Conservation (phyloP, 2,329 filamentous ascomycete genomes). For the Arachnomyces sp. region DNA sequence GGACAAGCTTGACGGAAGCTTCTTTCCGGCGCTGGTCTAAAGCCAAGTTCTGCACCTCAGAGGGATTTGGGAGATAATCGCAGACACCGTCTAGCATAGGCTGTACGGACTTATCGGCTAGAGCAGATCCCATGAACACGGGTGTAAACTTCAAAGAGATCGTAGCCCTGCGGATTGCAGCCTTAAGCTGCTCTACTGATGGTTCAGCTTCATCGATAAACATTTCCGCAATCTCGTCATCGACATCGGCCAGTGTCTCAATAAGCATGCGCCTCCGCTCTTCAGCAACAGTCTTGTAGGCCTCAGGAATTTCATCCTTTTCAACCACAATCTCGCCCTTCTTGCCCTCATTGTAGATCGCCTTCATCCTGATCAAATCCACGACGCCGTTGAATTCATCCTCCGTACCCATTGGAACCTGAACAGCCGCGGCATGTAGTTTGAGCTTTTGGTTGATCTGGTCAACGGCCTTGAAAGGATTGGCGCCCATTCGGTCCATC, state of each 20-base stretch:
- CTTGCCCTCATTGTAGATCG: slow-evolving; percentile 83
- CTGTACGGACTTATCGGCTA: slow-evolving; percentile 91
- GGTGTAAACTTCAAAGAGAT: slow-evolving; percentile 83
- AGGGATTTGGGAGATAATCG: slow-evolving; percentile 89
- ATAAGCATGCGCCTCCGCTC: slow-evolving; percentile 81
- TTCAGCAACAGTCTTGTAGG: slow-evolving; percentile 65
- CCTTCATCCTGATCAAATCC: slow-evolving; percentile 84
- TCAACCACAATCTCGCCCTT: slow-evolving; percentile 70
- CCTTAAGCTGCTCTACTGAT: slow-evolving; percentile 75
- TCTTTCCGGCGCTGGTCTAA: slow-evolving; percentile 76
- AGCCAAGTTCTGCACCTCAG: slow-evolving; percentile 80
- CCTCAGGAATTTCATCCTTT: slow-evolving; percentile 74
- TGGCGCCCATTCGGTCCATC: slow-evolving; percentile 98
- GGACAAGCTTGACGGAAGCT: slow-evolving; percentile 74
- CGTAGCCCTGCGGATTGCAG: slow-evolving; percentile 85
- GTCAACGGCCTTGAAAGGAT: slow-evolving; percentile 94
- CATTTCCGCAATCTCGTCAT: slow-evolving; percentile 93
- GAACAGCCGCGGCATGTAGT: slow-evolving; percentile 83
- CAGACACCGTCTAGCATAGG: slow-evolving; percentile 95
- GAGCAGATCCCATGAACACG: slow-evolving; percentile 90
- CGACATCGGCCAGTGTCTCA: slow-evolving; percentile 92
- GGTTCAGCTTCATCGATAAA: slow-evolving; percentile 84
- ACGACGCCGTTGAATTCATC: slow-evolving; percentile 89
- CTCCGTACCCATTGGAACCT: slow-evolving; percentile 88
- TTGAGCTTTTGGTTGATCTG: slow-evolving; percentile 96